These are phyloP conservation scores for Tolypocladium ovalisporum DNA, from an alignment of 2,329 filamentous ascomycete genomes.

Conservation along the genomic window DNA sequence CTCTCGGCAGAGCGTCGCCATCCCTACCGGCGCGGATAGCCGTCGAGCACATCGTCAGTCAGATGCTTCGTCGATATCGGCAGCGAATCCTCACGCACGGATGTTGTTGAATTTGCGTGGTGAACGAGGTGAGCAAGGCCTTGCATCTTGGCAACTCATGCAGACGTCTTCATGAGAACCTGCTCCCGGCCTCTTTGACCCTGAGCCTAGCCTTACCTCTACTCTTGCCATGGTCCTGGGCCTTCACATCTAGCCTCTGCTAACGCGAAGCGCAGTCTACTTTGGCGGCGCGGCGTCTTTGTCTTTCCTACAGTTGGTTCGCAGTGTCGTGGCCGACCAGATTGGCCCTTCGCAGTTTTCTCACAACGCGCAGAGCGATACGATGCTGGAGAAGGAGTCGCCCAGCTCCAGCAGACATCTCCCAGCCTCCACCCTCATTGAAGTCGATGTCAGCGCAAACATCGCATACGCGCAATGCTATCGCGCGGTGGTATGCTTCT, in stretches of 20 bases:
- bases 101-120: constrained; percentile 42
- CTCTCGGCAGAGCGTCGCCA: constrained; percentile 13
- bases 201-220: not conserved
- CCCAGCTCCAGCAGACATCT: constrained; percentile 3
- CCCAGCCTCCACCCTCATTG: not conserved
- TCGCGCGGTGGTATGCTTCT: constrained; percentile 8
- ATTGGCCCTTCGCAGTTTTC: constrained; percentile 45
- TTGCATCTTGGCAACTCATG: not conserved
- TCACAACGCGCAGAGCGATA: constrained; percentile 35
- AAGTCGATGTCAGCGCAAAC: constrained; percentile 8
- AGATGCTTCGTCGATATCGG: constrained; percentile 5
- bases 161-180: not conserved
- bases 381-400: constrained; percentile 38
- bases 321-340: constrained; percentile 33
- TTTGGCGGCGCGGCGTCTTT: constrained; percentile 40
- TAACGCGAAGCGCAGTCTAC: constrained; percentile 24
- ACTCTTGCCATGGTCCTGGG: not conserved
- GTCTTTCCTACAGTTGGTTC: constrained; percentile 44
- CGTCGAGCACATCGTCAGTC: not conserved
- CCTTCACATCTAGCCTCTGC: not conserved
- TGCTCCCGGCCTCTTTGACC: not conserved
- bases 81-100: constrained; percentile 14
- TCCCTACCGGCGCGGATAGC: constrained; percentile 1
- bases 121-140: constrained; percentile 30
- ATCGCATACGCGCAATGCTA: constrained; percentile 7